Conservation (phyloP, 2,329 filamentous ascomycete genomes). For the Clonostachys rosea region DNA sequence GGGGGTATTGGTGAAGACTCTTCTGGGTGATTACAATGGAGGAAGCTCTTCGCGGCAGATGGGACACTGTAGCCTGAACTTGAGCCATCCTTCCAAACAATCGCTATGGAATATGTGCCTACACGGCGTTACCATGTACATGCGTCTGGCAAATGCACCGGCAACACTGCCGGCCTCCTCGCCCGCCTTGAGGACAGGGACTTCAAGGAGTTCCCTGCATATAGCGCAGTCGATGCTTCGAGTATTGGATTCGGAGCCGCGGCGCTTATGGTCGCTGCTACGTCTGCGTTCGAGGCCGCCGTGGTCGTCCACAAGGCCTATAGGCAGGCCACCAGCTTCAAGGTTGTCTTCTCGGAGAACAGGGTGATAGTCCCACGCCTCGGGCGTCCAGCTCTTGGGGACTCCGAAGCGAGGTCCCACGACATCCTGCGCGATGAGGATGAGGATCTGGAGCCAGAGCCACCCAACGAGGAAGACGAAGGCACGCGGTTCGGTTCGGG, state of each 20-base stretch:
- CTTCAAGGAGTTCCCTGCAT: slow-evolving; percentile 86
- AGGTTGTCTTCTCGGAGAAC: slow-evolving; percentile 77
- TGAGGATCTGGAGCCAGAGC: slow-evolving; percentile 82
- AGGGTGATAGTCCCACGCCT: slow-evolving; percentile 93
- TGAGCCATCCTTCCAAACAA: slow-evolving; percentile 95
- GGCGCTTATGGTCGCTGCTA: slow-evolving; percentile 13
- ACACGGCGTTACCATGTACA: slow-evolving; percentile 97
- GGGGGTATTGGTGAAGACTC: not conserved
- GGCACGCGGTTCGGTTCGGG: slow-evolving; percentile 60
- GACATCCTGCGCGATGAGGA: slow-evolving; percentile 77
- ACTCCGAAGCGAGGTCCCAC: slow-evolving; percentile 87
- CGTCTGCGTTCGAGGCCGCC: slow-evolving; percentile 20
- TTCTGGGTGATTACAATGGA: slow-evolving; percentile 1
- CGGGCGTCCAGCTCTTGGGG: slow-evolving; percentile 61
- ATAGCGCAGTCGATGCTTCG: slow-evolving; percentile 86
- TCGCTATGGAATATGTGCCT: slow-evolving; percentile 90
- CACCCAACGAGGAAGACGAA: slow-evolving; percentile 62
- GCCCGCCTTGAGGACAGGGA: slow-evolving; percentile 68
- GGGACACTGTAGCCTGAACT: slow-evolving; percentile 86
- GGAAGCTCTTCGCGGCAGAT: slow-evolving; percentile 61
- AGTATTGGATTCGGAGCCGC: slow-evolving; percentile 11
- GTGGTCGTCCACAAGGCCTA: slow-evolving; percentile 46
- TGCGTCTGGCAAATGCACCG: slow-evolving; percentile 71
- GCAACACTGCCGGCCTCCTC: slow-evolving; percentile 51
- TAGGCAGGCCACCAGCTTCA: slow-evolving; percentile 75